Conservation (phyloP, 257 asterid genomes). For the Nicotiana tomentosiformis region DNA sequence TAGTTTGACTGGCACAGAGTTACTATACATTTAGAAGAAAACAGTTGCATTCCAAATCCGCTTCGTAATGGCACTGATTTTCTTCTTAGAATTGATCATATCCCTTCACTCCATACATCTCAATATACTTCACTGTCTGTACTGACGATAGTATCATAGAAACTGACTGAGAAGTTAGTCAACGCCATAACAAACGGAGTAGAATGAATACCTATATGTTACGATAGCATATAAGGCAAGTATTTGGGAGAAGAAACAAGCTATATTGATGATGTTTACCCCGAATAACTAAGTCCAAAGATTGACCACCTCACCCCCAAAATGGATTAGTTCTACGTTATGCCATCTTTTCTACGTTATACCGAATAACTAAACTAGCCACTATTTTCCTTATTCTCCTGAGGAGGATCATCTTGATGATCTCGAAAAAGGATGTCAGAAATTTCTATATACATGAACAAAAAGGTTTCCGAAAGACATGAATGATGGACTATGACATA, state of each 20-base stretch:
- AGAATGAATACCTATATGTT: not conserved
- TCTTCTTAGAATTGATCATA: not conserved
- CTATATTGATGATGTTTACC: not conserved
- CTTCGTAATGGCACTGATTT: not conserved
- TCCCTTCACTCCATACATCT: not conserved
- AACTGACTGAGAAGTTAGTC: not conserved
- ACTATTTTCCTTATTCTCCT: not conserved
- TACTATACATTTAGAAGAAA: not conserved
- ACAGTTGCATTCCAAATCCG: not conserved
- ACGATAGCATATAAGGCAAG: not conserved
- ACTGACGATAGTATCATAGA: not conserved
- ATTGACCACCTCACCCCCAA: not conserved
- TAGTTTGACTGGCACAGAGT: not conserved
- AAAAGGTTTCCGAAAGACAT: not conserved
- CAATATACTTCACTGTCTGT: not conserved
- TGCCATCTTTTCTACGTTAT: not conserved
- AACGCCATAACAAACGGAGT: not conserved
- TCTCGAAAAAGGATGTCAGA: not conserved
- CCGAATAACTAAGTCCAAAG: not conserved
- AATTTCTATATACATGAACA: not conserved
- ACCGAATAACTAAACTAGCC: not conserved
- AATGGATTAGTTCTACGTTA: not conserved
- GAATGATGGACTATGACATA: not conserved
- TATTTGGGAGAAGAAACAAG: not conserved
- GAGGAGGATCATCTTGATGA: not conserved